phyloP scores from a whole-genome alignment of 1,284 basidiomycete species.

The Microbotryum violaceum region DNA sequence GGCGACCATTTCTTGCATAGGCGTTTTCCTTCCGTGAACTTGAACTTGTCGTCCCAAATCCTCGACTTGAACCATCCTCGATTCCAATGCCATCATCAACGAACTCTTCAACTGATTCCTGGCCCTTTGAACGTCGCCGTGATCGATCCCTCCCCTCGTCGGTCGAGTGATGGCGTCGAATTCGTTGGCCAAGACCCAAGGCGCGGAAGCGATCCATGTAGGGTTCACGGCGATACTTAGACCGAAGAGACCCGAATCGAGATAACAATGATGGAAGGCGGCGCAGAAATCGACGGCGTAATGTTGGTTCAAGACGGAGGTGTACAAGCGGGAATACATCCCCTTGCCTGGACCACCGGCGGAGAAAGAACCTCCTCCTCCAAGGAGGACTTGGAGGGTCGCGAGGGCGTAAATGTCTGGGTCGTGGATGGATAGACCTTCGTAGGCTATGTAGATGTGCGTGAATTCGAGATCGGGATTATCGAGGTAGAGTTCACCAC shows the following conservation, averaged over 20 bases:
- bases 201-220: slow-evolving; percentile 42
- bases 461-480: slow-evolving; percentile 67
- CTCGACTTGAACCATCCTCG: slow-evolving; percentile 79
- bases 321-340: slow-evolving; percentile 96
- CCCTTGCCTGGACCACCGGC: slow-evolving; percentile 98
- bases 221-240: slow-evolving; percentile 85
- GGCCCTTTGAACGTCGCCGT: slow-evolving; percentile 68
- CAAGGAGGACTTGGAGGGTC: slow-evolving; percentile 88
- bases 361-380: slow-evolving; percentile 91
- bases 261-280: slow-evolving; percentile 98
- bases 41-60: slow-evolving; percentile 79
- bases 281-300: slow-evolving; percentile 91
- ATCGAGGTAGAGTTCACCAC: slow-evolving; percentile 64
- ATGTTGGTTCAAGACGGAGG: slow-evolving; percentile 92
- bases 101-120: slow-evolving; percentile 94
- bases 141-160: slow-evolving; percentile 48
- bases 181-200: slow-evolving; percentile 75
- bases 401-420: slow-evolving; percentile 91
- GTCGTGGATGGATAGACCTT: slow-evolving; percentile 85
- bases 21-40: slow-evolving; percentile 81
- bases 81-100: slow-evolving; percentile 93
- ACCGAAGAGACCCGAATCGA: slow-evolving; percentile 88
- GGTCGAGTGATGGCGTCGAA: slow-evolving; percentile 46
- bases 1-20: slow-evolving; percentile 82
- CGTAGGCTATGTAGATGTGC: slow-evolving; percentile 87